Base-by-base conservation (phyloP, 2,329 filamentous ascomycete genomes). In the Sporothrix euskadiensis region DNA sequence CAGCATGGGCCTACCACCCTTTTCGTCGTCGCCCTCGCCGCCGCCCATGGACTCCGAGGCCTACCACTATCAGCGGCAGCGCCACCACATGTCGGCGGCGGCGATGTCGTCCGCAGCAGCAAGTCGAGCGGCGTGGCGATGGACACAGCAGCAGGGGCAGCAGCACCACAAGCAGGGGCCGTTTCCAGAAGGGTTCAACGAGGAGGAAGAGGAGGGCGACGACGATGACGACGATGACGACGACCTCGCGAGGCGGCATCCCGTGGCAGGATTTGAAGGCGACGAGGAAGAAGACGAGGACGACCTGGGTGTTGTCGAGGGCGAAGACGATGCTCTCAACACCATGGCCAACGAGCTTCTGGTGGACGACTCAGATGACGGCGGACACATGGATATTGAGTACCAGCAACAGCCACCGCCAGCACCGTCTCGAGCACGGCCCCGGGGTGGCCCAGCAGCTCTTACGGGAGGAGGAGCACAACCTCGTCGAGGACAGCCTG, bases 151-250 rank as follows among this genome's bases (percentile, higher is more conserved):
- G 49, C 59, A 74, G 66, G 65, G 52, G 4, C 73, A 75, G 69
- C 71, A 69, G 14, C 69, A 69, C 54, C 71, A 71, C 26, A 68
- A 70, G 30, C 74, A 76, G 4, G 73, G 41, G 44, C 73, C 69
- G 39, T 57, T 74, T 66, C 19, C 72, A 14, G 57, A 30, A 3
- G 74, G 74, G 26, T 73, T 72, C 70, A 26, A 76, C 61, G 84
- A 74, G 10, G 7, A 71, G 5, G 72, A 69, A 1, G 74, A 74
- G 10, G 73, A 69, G 2, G 73, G 71, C 1, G 71, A 14, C 1
- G 73, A 74, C 19, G 49, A 69, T 1, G 44, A 69, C 12, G 35
- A 30, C 1, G 44, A n/a, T 19, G 30, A 7, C 19, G 52, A 69
- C 1, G 54, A 35, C 10, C 52, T 26, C 1, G 52, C 22, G 4